phyloP scores from a whole-genome alignment of 2,329 filamentous ascomycete genomes.

The Aspergillus novoparasiticus region DNA sequence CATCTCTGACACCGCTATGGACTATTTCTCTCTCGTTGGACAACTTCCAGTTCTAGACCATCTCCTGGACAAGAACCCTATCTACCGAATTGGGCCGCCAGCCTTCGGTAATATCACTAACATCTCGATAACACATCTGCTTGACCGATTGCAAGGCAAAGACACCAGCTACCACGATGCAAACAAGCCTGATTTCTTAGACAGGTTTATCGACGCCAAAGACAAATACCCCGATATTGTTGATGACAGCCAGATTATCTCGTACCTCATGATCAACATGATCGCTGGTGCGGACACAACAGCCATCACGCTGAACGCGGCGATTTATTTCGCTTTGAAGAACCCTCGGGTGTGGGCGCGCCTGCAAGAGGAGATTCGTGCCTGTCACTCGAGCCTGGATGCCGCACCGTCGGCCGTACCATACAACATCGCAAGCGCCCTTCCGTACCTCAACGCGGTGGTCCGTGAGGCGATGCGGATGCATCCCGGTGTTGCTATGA shows the following conservation, averaged over 20 bases:
- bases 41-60: slow-evolving; percentile 32
- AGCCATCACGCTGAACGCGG: slow-evolving; percentile 35
- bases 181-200: slow-evolving; percentile 39
- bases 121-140: slow-evolving; percentile 22
- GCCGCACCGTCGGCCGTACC: slow-evolving; percentile 11
- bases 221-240: slow-evolving; percentile 36
- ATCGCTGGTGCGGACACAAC: slow-evolving; percentile 45
- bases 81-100: slow-evolving; percentile 29
- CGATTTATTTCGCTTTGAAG: slow-evolving; percentile 29
- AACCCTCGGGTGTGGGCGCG: slow-evolving; percentile 16
- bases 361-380: slow-evolving; percentile 20
- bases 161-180: slow-evolving; percentile 22
- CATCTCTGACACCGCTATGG: slow-evolving; percentile 24
- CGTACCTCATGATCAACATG: slow-evolving; percentile 38
- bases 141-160: slow-evolving; percentile 18
- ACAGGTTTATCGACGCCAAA: slow-evolving; percentile 47
- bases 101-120: slow-evolving; percentile 26
- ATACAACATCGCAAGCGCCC: slow-evolving; percentile 22
- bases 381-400: background rate
- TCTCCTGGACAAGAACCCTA: slow-evolving; percentile 32
- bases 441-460: slow-evolving; percentile 54
- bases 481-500: slow-evolving; percentile 52
- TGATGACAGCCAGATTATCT: slow-evolving; percentile 40
- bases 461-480: slow-evolving; percentile 56
- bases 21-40: slow-evolving; percentile 28